Evolutionary conservation across 164 flowering plant species (phyloP).

Genomic region (Magnolia changhungtana): DNA sequence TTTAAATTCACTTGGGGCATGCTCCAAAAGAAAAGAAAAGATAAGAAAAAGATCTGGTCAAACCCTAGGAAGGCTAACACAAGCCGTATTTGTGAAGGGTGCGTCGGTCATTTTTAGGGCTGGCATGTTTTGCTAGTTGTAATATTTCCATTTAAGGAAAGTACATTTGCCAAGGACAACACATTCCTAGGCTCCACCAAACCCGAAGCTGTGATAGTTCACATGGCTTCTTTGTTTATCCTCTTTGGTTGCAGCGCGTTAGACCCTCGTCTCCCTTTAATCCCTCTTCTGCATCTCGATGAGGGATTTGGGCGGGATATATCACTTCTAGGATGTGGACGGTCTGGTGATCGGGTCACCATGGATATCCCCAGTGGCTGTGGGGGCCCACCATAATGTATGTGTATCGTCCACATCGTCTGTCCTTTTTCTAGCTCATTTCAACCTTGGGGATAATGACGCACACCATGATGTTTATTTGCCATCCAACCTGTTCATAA

Average conservation of each 20-base stretch:
- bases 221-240: background rate
- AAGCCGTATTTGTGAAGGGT: background rate
- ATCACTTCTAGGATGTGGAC: too few relatives aligned
- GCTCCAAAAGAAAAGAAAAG: background rate
- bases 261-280: background rate
- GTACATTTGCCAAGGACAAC: background rate
- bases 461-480: too few relatives aligned
- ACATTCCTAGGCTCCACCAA: background rate
- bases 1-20: too few relatives aligned
- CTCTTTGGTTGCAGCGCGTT: background rate
- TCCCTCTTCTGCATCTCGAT: background rate
- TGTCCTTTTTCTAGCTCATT: too few relatives aligned
- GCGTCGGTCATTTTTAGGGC: background rate
- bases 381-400: too few relatives aligned
- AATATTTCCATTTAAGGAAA: background rate
- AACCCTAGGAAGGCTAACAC: slow-evolving; percentile 2
- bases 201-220: background rate
- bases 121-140: background rate
- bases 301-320: background rate
- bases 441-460: too few relatives aligned
- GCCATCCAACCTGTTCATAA: too few relatives aligned
- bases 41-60: background rate
- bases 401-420: too few relatives aligned
- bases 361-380: too few relatives aligned
- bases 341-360: too few relatives aligned